These are phyloP conservation scores for Physcia stellaris DNA, from an alignment of 495 filamentous ascomycete species.

Conservation along the genomic window DNA sequence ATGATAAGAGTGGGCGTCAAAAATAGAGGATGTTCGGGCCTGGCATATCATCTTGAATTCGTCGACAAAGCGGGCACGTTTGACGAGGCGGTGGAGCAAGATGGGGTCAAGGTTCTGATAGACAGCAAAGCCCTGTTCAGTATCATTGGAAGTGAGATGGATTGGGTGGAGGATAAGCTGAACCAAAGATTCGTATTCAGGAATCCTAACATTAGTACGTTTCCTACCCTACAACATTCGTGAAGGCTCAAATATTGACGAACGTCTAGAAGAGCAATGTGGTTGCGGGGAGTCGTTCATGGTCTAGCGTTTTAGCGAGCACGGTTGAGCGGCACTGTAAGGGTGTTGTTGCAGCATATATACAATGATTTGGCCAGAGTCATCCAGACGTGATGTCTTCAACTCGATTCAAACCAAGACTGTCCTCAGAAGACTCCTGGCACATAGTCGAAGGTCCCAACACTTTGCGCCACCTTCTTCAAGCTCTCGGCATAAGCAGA, in stretches of 20 bases:
- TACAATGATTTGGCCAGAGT: too few relatives aligned
- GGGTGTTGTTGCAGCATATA: too few relatives aligned
- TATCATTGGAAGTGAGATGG: constrained; percentile 98
- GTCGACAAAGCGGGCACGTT: constrained; percentile 79
- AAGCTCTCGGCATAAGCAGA: too few relatives aligned
- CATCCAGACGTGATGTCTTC: too few relatives aligned
- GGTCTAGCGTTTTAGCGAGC: too few relatives aligned
- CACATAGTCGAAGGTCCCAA: too few relatives aligned
- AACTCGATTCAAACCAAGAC: too few relatives aligned
- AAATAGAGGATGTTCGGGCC: constrained; percentile 88
- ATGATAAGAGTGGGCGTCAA: constrained; percentile 87
- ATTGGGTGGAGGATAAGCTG: constrained; percentile 93
- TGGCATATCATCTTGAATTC: constrained; percentile 93
- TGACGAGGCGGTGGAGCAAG: constrained; percentile 89
- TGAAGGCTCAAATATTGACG: constrained; percentile 13
- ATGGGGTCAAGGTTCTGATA: constrained; percentile 89
- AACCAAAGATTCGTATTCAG: constrained; percentile 81
- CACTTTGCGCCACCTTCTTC: too few relatives aligned
- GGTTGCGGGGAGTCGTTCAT: constrained; percentile 97
- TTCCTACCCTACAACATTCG: constrained; percentile 1
- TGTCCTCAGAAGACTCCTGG: too few relatives aligned
- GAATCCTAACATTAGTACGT: constrained; percentile 97
- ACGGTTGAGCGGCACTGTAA: too few relatives aligned
- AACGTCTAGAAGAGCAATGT: constrained; percentile 76
- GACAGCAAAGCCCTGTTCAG: constrained; percentile 95